Base-by-base conservation (phyloP, 352 stramenopile species). In the Pseudoperonospora humuli region DNA sequence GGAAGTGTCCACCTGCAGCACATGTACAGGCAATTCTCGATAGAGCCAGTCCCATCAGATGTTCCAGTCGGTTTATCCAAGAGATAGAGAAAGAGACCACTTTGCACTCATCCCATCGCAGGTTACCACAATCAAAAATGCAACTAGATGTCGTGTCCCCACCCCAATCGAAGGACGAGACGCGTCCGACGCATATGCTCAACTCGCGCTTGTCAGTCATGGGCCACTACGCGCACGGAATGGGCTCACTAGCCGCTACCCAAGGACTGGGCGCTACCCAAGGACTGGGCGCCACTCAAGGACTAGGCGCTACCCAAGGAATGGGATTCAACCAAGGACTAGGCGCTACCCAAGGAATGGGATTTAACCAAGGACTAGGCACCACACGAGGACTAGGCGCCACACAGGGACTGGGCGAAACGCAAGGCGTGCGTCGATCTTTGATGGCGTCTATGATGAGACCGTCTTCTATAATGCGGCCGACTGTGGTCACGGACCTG, bases 401-500 rank as follows among this genome's bases (percentile, higher is more conserved):
- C 3, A 52, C 55, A n/a, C 45, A 51, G 11, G 28, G 40, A 13
- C 34, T 47, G 8, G 39, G 39, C 5, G 32, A 32, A 7, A 42
- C 34, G 4, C 56, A 53, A 9, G 50, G 23, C 4, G 17, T 46
- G 26, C 52, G 56, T 6, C 46, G 35, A 47, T 70, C 64, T 9
- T 34, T 64, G 23, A 60, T 62, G 43, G 50, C 49, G n/a, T 56
- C 39, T 15, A 33, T 60, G 20, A 46, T 64, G 60, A 57, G 56
- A 17, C 53, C 59, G 37, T 68, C 58, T 29, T 45, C 63, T 13
- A 69, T 71, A 50, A 41, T 69, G 55, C 67, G 69, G 1, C 64
- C 69, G 29, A 81, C 73, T 11, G 56, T 77, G 24, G 43, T 85
- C 39, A 69, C 61, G 7, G 58, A 71, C 55, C 32, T 63, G 40